Conservation (phyloP, 148 eudicot species). For the Diospyros kaki region DNA sequence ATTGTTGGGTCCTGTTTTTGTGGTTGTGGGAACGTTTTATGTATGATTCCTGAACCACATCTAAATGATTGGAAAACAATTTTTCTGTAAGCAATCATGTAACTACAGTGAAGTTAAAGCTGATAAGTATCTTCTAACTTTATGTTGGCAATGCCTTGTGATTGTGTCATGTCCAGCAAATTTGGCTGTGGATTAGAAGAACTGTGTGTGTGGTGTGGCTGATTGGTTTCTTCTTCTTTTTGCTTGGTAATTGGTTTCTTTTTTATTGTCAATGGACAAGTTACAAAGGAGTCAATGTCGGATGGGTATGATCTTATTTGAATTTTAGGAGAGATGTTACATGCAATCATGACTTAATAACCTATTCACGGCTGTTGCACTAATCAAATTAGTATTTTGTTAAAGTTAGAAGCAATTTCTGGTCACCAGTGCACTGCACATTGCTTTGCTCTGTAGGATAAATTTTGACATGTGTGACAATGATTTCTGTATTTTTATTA, state of each 20-base stretch:
- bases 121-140: background rate
- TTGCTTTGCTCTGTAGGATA: too few species aligned
- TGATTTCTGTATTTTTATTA: too few species aligned
- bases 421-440: too few species aligned
- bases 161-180: background rate
- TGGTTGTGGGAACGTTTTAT: background rate
- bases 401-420: too few species aligned
- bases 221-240: too few species aligned
- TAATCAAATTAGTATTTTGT: too few species aligned
- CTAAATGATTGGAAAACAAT: background rate
- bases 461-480: too few species aligned
- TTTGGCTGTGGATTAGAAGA: background rate
- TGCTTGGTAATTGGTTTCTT: background rate
- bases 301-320: background rate
- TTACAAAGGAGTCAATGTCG: background rate
- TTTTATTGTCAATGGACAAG: background rate
- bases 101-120: background rate
- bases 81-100: background rate
- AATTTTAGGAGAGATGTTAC: background rate
- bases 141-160: slow-evolving; percentile 7
- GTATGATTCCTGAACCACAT: background rate
- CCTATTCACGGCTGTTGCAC: too few species aligned
- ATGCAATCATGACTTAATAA: too few species aligned
- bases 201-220: background rate
- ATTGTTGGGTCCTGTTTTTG: background rate